Evolutionary conservation across 164 flowering plant genomes (phyloP).

Genomic region (Vitis rotundifolia): DNA sequence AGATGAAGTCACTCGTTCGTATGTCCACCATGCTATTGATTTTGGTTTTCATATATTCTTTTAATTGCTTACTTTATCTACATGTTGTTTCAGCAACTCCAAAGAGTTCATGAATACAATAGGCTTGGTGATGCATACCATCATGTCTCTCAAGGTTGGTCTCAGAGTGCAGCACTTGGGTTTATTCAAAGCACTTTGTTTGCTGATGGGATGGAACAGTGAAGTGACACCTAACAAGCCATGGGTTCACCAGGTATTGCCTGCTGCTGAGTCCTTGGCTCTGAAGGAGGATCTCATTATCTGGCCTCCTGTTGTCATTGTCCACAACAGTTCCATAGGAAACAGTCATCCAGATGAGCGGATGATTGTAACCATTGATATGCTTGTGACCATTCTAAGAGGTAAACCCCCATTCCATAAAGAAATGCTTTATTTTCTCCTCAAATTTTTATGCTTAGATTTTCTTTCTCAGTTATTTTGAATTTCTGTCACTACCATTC

Average conservation of each 20-base stretch:
- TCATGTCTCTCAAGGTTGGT: constrained; percentile 41
- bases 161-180: constrained; percentile 67
- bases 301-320: constrained; percentile 74
- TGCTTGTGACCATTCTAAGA: constrained; percentile 42
- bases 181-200: constrained; percentile 70
- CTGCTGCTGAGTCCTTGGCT: constrained; percentile 43
- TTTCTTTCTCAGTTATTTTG: neutral
- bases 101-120: constrained; percentile 46
- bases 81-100: constrained; percentile 40
- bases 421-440: neutral
- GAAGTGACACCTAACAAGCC: constrained; percentile 20
- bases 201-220: constrained; percentile 71
- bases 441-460: neutral
- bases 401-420: constrained; percentile 31
- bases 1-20: neutral
- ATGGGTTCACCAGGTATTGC: constrained; percentile 33
- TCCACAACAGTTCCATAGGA: constrained; percentile 56
- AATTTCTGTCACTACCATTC: no score
- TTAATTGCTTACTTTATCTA: constrained; percentile 6
- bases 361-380: constrained; percentile 38
- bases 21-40: neutral
- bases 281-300: constrained; percentile 64
- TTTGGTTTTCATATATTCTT: neutral
- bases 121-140: constrained; percentile 56
- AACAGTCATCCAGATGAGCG: constrained; percentile 29